Conservation (phyloP, 2,329 filamentous ascomycete genomes). For the Colletotrichum noveboracense region DNA sequence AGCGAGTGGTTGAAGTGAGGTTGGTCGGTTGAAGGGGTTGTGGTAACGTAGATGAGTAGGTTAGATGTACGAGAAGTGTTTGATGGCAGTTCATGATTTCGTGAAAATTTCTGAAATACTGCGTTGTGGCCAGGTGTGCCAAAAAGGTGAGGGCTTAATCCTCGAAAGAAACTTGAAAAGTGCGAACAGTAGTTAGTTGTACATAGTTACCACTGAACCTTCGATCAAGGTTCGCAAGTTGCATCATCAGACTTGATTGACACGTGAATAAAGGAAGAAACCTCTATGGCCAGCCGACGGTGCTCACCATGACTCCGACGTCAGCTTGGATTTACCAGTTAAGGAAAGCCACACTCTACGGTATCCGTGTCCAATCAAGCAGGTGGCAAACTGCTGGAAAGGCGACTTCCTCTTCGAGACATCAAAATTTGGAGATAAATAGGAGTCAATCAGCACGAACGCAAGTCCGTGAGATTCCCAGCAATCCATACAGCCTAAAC, state of each 20-base stretch:
- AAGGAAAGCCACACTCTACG: too few species aligned
- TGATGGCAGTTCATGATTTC: background rate
- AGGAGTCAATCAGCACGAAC: too few species aligned
- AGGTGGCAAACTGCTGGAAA: too few species aligned
- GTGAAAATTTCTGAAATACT: background rate
- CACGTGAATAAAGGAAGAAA: too few species aligned
- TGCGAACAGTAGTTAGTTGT: background rate
- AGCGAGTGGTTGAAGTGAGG: background rate
- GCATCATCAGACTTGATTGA: background rate
- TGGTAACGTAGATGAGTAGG: background rate
- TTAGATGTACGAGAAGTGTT: accelerated
- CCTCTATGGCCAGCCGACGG: too few species aligned
- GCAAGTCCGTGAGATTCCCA: too few species aligned
- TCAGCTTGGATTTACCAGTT: too few species aligned
- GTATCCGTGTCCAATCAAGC: too few species aligned
- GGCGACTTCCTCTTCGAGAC: too few species aligned
- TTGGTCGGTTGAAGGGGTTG: background rate
- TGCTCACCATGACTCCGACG: too few species aligned
- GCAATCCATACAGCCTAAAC: accelerated
- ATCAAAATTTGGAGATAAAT: too few species aligned
- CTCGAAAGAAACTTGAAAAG: accelerated
- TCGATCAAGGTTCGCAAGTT: background rate
- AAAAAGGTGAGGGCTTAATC: background rate
- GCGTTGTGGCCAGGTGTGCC: background rate
- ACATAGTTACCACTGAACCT: accelerated